Conservation (phyloP, 1,284 basidiomycete species). For the Singerocomus rubriflavus region DNA sequence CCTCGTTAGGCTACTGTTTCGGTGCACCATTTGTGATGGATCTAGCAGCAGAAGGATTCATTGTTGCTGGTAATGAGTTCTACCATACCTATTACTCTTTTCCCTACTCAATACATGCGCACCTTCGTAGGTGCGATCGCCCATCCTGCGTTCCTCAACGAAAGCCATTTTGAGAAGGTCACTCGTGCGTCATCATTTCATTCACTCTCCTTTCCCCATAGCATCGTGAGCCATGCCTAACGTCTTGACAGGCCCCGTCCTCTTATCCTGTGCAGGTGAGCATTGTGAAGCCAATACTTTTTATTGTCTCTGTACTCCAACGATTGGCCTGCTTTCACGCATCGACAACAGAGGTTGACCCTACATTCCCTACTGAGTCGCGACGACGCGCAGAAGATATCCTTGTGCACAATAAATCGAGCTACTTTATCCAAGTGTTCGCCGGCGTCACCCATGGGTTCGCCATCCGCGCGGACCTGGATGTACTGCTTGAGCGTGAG, state of each 20-base stretch:
- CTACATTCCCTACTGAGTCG: constrained; percentile 18
- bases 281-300: too few relatives aligned
- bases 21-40: constrained; percentile 51
- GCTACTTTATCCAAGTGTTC: constrained; percentile 32
- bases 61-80: constrained; percentile 41
- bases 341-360: constrained; percentile 31
- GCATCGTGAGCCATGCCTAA: neutral
- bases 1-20: constrained; percentile 49
- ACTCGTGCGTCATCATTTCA: constrained; percentile 37
- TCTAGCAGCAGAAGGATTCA: constrained; percentile 39
- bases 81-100: too few relatives aligned
- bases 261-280: constrained; percentile 50
- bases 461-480: constrained; percentile 22
- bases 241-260: constrained; percentile 41
- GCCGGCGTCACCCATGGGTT: constrained; percentile 33
- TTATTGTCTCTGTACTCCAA: too few relatives aligned
- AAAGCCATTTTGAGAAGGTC: constrained; percentile 47
- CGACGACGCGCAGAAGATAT: constrained; percentile 32
- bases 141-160: constrained; percentile 52
- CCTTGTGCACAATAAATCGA: constrained; percentile 19
- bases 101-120: neutral
- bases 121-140: constrained; percentile 45
- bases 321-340: too few relatives aligned
- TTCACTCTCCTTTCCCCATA: neutral
- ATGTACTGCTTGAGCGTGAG: constrained; percentile 24